These are phyloP conservation scores for Akebia trifoliata DNA, from an alignment of 164 flowering plant species.

Conservation along the genomic window DNA sequence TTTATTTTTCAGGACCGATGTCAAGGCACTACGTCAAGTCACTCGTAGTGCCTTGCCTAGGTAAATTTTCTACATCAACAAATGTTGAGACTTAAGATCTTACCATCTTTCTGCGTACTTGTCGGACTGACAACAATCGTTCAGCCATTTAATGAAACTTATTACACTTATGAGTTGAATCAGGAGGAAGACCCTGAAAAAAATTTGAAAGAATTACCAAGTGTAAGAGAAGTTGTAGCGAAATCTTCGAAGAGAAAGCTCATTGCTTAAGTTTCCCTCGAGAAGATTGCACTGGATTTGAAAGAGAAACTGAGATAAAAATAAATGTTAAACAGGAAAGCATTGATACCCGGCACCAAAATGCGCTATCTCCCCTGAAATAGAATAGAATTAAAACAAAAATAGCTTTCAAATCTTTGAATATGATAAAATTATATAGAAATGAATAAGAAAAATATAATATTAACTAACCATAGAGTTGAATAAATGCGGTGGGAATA, in stretches of 20 bases:
- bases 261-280: not conserved
- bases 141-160: conserved; percentile 82
- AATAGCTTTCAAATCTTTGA: not conserved
- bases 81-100: conserved; percentile 1
- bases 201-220: not conserved
- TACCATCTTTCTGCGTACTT: conserved; percentile 69
- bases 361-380: conserved; percentile 78
- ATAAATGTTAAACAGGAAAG: conserved; percentile 5
- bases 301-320: not conserved
- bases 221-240: not conserved
- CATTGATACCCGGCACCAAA: conserved; percentile 83
- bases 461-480: conserved; percentile 65
- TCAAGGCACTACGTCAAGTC: not conserved
- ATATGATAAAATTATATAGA: not conserved
- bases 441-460: not conserved
- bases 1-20: no score
- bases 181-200: conserved; percentile 73
- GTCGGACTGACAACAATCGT: conserved; percentile 56
- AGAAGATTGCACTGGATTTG: not conserved
- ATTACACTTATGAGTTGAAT: conserved; percentile 83
- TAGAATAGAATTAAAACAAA: not conserved
- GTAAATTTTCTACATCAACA: not conserved
- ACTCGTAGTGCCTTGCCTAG: not conserved
- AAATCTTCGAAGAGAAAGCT: not conserved
- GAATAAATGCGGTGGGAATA: conserved; percentile 51